phyloP scores from a whole-genome alignment of 140 eudicot species.

The Senecio squalidus region DNA sequence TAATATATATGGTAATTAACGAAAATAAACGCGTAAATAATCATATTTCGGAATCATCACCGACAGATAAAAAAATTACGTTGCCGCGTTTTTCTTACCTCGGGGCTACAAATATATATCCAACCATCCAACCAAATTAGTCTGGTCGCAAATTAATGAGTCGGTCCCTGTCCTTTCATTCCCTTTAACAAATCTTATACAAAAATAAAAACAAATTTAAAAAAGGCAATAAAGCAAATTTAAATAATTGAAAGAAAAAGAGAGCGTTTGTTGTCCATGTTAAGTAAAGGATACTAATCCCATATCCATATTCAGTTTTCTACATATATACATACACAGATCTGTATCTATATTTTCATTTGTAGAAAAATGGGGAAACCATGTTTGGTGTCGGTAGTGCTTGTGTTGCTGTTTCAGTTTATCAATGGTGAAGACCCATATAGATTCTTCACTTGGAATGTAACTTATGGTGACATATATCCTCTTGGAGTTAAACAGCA shows the following conservation, averaged over 20 bases:
- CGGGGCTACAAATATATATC: too few relatives aligned
- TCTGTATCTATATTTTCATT: constrained; percentile 10
- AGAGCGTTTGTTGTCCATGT: constrained; percentile 26
- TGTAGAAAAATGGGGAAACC: not conserved
- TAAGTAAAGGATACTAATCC: constrained; percentile 20
- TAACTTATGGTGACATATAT: constrained; percentile 62
- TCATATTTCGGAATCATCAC: too few relatives aligned
- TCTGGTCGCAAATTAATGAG: too few relatives aligned
- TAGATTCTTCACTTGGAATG: constrained; percentile 58
- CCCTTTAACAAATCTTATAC: too few relatives aligned
- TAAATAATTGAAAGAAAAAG: constrained; percentile 12
- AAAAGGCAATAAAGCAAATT: not conserved
- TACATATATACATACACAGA: constrained; percentile 18
- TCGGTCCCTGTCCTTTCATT: too few relatives aligned
- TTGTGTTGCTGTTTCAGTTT: constrained; percentile 6
- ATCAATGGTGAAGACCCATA: constrained; percentile 61
- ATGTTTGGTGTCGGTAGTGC: constrained; percentile 17
- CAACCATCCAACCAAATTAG: too few relatives aligned
- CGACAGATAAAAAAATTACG: too few relatives aligned
- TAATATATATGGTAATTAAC: too few relatives aligned
- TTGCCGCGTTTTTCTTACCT: too few relatives aligned
- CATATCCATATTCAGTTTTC: not conserved
- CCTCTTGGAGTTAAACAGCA: constrained; percentile 76
- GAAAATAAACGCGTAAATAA: too few relatives aligned
- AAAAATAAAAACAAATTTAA: not conserved